Evolutionary conservation across 176 grass and related monocot genomes (phyloP).

Genomic region (Carex scoparia): DNA sequence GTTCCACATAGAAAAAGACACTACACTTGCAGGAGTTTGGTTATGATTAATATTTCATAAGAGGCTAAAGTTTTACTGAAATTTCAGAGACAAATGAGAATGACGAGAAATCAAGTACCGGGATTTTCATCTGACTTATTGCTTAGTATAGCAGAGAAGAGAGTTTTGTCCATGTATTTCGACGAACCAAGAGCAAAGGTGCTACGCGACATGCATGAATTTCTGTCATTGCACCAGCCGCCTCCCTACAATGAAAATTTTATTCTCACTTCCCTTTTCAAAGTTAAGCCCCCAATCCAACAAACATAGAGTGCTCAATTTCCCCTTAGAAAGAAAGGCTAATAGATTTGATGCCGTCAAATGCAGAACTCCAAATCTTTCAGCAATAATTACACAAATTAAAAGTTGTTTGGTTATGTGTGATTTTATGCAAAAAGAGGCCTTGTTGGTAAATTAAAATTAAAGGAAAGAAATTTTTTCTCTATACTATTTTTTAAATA

Average conservation of each 20-base stretch:
- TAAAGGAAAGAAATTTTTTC: too few species aligned
- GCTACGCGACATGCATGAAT: conserved; percentile 9
- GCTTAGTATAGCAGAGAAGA: conserved; percentile 29
- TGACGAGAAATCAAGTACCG: neutral
- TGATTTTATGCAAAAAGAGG: neutral
- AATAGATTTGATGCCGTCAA: too few species aligned
- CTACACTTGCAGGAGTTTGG: neutral
- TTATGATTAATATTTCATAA: neutral
- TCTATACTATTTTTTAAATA: too few species aligned
- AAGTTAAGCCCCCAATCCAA: too few species aligned
- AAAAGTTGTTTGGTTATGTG: neutral
- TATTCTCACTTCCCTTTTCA: neutral
- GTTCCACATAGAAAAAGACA: neutral
- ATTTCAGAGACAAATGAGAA: neutral
- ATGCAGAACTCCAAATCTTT: neutral
- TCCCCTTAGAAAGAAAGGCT: too few species aligned
- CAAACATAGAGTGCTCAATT: too few species aligned
- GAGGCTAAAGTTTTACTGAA: neutral
- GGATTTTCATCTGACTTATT: conserved; percentile 31
- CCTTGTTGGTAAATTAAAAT: neutral
- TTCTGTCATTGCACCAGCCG: conserved; percentile 30
- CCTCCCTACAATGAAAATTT: conserved; percentile 26
- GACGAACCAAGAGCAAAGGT: conserved; percentile 18
- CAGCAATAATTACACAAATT: neutral
- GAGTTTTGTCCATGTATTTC: conserved; percentile 30